Base-by-base conservation (phyloP, 495 filamentous ascomycete species). In the Letharia lupina region DNA sequence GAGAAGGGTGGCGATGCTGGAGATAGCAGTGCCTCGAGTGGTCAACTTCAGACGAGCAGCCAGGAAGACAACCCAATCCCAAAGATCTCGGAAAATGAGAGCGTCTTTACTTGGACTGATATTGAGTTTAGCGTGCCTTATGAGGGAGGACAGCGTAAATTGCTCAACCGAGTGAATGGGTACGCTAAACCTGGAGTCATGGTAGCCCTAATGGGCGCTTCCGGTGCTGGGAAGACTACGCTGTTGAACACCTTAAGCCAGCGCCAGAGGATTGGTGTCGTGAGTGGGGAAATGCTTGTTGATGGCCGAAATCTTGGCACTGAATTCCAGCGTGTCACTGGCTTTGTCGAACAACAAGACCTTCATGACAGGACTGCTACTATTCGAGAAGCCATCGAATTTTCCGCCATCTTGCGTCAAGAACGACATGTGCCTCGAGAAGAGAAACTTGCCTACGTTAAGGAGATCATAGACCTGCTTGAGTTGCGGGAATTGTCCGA, bases 281-380 rank as follows among this genome's bases (percentile, higher is more conserved):
- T 93, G 18, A 75, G 75, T 9, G 91, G 91, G 16, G 82, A 87
- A 33, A 90, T 93, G 83, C 80, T 91, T 16, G 88, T 96, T 6
- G 89, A 95, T 69, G 91, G 91, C 23, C 82, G 83, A 40, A 76
- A 82, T 0, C 81, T 91, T 0, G 86, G 82, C 0, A 72, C 77
- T 12, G 86, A 88, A 35, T 96, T 96, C 75, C 89, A 93, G 71
- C 83, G 91, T 31, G 82, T 83, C 28, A 93, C 90, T 45, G 91
- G 91, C 40, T 96, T 90, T 76, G 91, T 89, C 69, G 86, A 95
- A 73, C 91, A 96, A 74, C 89, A 89, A 78, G 91, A 96, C 77
- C 70, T 96, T 28, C 92, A 96, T 72, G 86, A 89, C 66, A 77
- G 76, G 18, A 87, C 86, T 16, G 77, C 84, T 20, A 89, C 86